phyloP scores from a whole-genome alignment of 192 early-diverging fungal genomes.

The Thamnidium elegans region DNA sequence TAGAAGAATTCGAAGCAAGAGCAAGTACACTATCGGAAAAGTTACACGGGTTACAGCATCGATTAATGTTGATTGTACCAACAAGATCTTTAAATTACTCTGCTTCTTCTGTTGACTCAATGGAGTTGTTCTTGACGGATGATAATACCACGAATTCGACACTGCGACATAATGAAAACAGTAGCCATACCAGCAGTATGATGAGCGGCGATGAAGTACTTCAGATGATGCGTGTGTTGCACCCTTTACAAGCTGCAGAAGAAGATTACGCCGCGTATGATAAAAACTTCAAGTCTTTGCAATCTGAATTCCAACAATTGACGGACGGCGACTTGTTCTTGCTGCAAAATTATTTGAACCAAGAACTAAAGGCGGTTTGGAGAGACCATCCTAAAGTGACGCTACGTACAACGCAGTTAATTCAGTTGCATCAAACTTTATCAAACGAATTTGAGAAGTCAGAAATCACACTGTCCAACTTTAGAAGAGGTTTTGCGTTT shows the following conservation, averaged over 20 bases:
- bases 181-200: neutral
- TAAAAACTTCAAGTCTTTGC: constrained; percentile 12
- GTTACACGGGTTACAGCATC: constrained; percentile 5
- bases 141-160: neutral
- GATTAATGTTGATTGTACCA: constrained; percentile 12
- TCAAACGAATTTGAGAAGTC: neutral
- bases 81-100: constrained; percentile 20
- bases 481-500: constrained; percentile 18
- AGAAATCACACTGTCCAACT: neutral
- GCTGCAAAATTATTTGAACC: neutral
- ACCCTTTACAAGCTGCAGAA: constrained; percentile 27
- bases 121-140: constrained; percentile 3
- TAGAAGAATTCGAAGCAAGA: constrained; percentile 19
- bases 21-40: neutral
- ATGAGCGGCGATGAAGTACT: neutral
- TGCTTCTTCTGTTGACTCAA: neutral
- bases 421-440: neutral
- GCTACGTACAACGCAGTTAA: neutral
- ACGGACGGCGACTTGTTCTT: constrained; percentile 1
- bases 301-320: constrained; percentile 10
- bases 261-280: constrained; percentile 28
- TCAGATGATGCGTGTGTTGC: constrained; percentile 1
- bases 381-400: constrained; percentile 14
- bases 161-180: neutral
- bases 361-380: neutral